A percentile compares a stretch with the other conserved stretches of the same genome.
Conservation (phyloP, 495 filamentous ascomycete species). For the Opeltia flavorubescens region DNA sequence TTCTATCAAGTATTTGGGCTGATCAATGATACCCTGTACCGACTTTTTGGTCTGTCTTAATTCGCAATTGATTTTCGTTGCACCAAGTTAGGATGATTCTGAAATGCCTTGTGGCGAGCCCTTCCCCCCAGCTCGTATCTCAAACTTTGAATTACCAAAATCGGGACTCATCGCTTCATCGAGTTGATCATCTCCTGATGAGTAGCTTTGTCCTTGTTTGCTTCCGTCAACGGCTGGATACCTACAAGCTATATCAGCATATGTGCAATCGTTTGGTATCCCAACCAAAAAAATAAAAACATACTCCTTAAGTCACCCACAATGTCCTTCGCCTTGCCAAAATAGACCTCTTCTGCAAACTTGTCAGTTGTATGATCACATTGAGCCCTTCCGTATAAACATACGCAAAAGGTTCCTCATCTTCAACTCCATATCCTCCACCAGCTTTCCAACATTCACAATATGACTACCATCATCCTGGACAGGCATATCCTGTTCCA, state of each 20-base stretch:
- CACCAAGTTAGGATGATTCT: too few species aligned
- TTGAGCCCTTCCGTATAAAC: constrained; percentile 13
- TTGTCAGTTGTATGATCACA: constrained; percentile 4
- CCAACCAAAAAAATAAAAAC: too few species aligned
- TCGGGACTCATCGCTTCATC: constrained; percentile 18
- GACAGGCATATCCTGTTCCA: constrained; percentile 78
- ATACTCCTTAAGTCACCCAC: constrained; percentile 91
- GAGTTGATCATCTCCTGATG: constrained; percentile 75
- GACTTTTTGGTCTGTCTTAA: too few species aligned
- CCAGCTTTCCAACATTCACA: constrained; percentile 83
- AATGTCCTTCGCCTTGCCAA: constrained; percentile 97
- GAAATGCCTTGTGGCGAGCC: too few species aligned
- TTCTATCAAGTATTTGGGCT: too few species aligned
- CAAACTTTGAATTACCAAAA: too few species aligned
- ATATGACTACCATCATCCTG: constrained; percentile 89
- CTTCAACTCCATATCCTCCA: constrained; percentile 99
- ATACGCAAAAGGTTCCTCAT: constrained; percentile 91
- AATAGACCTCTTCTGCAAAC: constrained; percentile 80
- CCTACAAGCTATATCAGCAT: constrained; percentile 24
- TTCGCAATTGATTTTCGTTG: too few species aligned
- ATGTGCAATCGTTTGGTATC: too few species aligned
- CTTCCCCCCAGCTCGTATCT: neutral
- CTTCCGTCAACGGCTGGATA: constrained; percentile 68
- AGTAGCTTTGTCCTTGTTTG: constrained; percentile 69
- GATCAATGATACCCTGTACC: too few species aligned